A percentile compares a stretch with the other conserved stretches of the same genome.
Conservation (phyloP, 148 eudicot genomes). For the Rhododendron simsii region DNA sequence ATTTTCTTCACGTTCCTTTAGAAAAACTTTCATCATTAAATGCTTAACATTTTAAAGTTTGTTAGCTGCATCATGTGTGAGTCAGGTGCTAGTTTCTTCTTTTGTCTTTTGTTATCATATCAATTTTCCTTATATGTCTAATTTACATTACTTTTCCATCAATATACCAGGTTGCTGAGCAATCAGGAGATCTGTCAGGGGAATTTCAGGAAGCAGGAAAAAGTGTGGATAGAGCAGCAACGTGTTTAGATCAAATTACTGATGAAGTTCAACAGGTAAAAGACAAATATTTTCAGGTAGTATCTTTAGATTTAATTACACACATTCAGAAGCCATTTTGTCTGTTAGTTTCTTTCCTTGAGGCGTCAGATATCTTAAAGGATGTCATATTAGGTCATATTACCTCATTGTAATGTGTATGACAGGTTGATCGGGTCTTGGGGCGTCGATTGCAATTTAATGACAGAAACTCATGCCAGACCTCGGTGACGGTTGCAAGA, state of each 20-base stretch:
- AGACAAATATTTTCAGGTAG: not conserved
- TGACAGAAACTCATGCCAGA: slow-evolving; percentile 21
- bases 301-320: not conserved
- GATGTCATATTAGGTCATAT: not conserved
- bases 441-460: slow-evolving; percentile 72
- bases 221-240: slow-evolving; percentile 18
- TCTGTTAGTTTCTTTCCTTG: not conserved
- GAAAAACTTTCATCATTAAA: not conserved
- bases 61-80: not conserved
- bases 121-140: not conserved
- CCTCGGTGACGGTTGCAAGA: slow-evolving; percentile 20
- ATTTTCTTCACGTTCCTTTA: not conserved
- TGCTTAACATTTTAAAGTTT: not conserved
- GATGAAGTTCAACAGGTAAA: slow-evolving; percentile 60
- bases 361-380: not conserved
- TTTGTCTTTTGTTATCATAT: not conserved
- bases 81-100: not conserved
- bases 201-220: slow-evolving; percentile 24
- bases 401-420: slow-evolving; percentile 10
- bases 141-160: slow-evolving; percentile 2
- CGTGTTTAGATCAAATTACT: slow-evolving; percentile 22
- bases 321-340: not conserved
- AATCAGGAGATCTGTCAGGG: slow-evolving; percentile 22
- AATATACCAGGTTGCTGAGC: slow-evolving; percentile 30
- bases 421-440: slow-evolving; percentile 86